Base-by-base conservation (phyloP, 345 rosid genomes). In the Anastatica hierochuntica region DNA sequence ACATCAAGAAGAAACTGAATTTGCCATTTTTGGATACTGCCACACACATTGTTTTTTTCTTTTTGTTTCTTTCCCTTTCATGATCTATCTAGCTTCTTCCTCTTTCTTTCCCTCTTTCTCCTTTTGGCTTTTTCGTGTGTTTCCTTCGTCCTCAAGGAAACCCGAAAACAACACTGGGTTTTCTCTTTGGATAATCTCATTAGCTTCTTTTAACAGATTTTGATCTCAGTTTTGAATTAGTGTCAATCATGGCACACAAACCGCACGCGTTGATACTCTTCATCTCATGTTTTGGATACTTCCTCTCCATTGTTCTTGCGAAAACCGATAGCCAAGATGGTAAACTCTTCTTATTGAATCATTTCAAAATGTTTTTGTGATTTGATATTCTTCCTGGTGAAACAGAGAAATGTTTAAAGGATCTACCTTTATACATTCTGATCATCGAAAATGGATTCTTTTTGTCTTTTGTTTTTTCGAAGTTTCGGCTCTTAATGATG, bases 401-500 rank as follows among this genome's bases (percentile, higher is more conserved):
- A 21, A 21, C 5, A 2, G 2, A 21, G 24, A 21, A 2, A 21
- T 21, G 24, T 2, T 21, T 21, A 21, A 21, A 21, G 24, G 24
- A 21, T 2, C 5, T 21, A 29, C 8, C 33, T 29, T 29, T 4
- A 29, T 4, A 29, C 7, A 8, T 29, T 6, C 10, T 29, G 33
- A 6, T 29, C 33, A 29, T 29, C 10, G 6, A 0, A 29, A 6
- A 29, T 29, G 10, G 33, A 3, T 29, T 29, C 10, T 6, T 1
- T 29, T 29, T 29, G 33, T 29, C n/a, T n/a, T 24, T 24, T 24
- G 27, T 24, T 24, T 24, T 8, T 10, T 37, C 73, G 69, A 77
- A 88, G 96, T 75, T 18, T 70, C 85, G 43, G 96, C 94, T 49
- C 90, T 92, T 29, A 92, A 85, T 64, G 95, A 79, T 26, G 79